Conservation (phyloP, 768 basidiomycete genomes). For the Tephrocybe sp. region DNA sequence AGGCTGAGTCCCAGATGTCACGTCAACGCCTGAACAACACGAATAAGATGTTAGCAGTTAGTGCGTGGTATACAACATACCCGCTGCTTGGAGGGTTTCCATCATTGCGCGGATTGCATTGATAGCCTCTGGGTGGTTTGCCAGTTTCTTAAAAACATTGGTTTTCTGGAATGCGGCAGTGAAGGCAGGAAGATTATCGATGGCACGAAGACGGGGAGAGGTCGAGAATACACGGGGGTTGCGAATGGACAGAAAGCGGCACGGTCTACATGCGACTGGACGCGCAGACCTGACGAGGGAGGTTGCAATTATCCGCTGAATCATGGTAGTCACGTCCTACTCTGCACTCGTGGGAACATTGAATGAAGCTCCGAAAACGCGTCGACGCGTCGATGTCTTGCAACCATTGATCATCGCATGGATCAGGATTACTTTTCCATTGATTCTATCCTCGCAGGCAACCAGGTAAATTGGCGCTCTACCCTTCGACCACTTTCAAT, state of each 20-base stretch:
- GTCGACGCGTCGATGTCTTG: slow-evolving; percentile 17
- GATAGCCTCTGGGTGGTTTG: slow-evolving; percentile 49
- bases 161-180: slow-evolving; percentile 45
- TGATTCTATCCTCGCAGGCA: slow-evolving; percentile 88
- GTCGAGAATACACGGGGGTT: slow-evolving; percentile 20
- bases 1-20: slow-evolving; percentile 40
- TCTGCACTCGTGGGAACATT: slow-evolving; percentile 16
- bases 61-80: slow-evolving; percentile 23
- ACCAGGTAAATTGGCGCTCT: slow-evolving; percentile 54
- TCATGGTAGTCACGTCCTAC: slow-evolving; percentile 15
- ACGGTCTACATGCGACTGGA: slow-evolving; percentile 9
- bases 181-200: slow-evolving; percentile 32
- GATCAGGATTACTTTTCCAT: slow-evolving; percentile 92
- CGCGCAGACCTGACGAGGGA: slow-evolving; percentile 13
- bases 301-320: slow-evolving; percentile 13
- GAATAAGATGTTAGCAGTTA: neutral
- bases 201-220: slow-evolving; percentile 23
- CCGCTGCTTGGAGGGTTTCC: slow-evolving; percentile 47
- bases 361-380: slow-evolving; percentile 11
- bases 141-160: slow-evolving; percentile 45
- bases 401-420: slow-evolving; percentile 45
- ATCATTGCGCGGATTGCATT: slow-evolving; percentile 46
- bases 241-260: slow-evolving; percentile 5
- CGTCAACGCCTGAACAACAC: slow-evolving; percentile 45
- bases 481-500: neutral